Evolutionary conservation across 1,284 basidiomycete species (phyloP), one percentile per base, ranked within the genome.

Genomic region (Microbotryum intermedium): DNA sequence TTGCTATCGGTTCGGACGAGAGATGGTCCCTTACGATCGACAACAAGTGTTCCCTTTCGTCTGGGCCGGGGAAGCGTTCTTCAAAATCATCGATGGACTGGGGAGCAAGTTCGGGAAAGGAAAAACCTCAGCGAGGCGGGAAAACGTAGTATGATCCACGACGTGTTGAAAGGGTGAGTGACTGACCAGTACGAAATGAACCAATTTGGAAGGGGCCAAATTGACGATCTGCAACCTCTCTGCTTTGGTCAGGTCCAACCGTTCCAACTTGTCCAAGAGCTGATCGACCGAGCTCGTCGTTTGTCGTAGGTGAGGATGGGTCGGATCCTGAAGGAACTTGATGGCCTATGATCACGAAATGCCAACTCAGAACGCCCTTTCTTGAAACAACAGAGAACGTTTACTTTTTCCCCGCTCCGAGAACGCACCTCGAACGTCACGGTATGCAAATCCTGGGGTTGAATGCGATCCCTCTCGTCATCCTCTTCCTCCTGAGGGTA

Each of bases 161-260:
- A 23, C 25, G 57, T 34, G 26, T 39, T 45, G n/a, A 49, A 49
- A 30, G 30, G 10, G 11, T n/a, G 25, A 42, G 39, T 50, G 20
- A 82, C 88, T 60, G 69, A 93, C 90, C 51, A 90, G 86, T 69
- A 95, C 93, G 25, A 97, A 82, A 72, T 92, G 90, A 30, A 95
- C 89, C 0, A 85, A 77, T 53, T 84, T 81, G 6, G 81, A 83
- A 1, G 92, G 93, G 0, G 86, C 86, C 18, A 94, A 80, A 72
- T 97, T 95, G 51, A 90, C 84, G 42, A 94, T 81, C 72, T 94
- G 90, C 5, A 97, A 79, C 69, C 92, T 89, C 78, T 97, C 92
- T 5, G 86, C 83, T 71, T 93, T 94, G 0, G 90, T 93, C 62
- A 97, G 77, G 10, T 82, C 81, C 62, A 84, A 87, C 48, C 82